Base-by-base conservation (phyloP, 345 rosid genomes). In the Kernera saxatilis region DNA sequence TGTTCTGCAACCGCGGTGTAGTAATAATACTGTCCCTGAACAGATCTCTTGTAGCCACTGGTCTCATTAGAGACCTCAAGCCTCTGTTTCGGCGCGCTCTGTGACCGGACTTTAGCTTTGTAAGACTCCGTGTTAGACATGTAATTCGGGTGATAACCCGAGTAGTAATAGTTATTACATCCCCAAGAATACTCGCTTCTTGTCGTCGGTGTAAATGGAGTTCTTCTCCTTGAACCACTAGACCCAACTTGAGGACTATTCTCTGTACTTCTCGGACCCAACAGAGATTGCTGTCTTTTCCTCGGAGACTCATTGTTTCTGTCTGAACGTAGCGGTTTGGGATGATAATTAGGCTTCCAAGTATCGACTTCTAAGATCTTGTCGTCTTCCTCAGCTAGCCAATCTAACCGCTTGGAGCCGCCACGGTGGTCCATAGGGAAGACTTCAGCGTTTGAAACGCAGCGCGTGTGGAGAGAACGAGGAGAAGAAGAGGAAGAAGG, bases 301-400 rank as follows among this genome's bases (percentile, higher is more conserved):
- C 70, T 69, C 22, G 75, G 79, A 29, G 79, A 69, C 56, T 75
- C 75, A 4, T 62, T 60, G 74, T 75, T 68, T 39, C 67, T 65
- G 62, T 84, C 64, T 52, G 77, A 60, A 51, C 84, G 84, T 77
- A 71, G 2, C 70, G 79, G 65, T 87, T 81, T 72, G 73, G 80
- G 83, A 76, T 71, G 74, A 25, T 77, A 75, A 64, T 30, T 86
- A 23, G 97, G 96, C 84, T 83, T 91, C 99, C 99, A 94, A 29
- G 97, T 94, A 80, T 95, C 99, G 8, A 92, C 90, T 77, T 92
- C 97, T 4, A 95, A 84, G 55, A 95, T 87, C 84, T 95, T 95
- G 72, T 88, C 88, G 44, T 83, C 88, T 64, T 70, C 77, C 68
- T 88, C 91, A 82, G 84, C 84, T 90, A 89, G 87, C 35, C 69